phyloP scores from a whole-genome alignment of 2,329 filamentous ascomycete genomes.

The Fusarium torreyae region DNA sequence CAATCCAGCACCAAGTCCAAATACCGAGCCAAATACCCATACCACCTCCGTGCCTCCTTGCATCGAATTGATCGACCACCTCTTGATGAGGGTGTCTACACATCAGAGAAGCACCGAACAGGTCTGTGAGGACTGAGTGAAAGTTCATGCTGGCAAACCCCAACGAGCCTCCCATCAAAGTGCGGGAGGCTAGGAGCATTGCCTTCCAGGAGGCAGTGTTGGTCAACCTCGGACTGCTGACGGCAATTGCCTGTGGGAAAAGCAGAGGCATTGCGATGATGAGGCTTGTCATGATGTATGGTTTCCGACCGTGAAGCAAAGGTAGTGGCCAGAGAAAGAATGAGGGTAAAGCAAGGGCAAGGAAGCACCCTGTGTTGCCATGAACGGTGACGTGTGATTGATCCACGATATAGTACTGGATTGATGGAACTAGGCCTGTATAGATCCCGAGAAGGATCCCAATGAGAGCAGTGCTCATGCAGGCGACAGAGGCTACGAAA shows the following conservation, averaged over 20 bases:
- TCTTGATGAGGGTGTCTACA: slow-evolving; percentile 81
- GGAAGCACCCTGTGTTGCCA: slow-evolving; percentile 81
- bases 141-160: slow-evolving; percentile 86
- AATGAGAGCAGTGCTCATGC: slow-evolving; percentile 79
- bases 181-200: slow-evolving; percentile 74
- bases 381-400: slow-evolving; percentile 76
- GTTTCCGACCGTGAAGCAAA: slow-evolving; percentile 81
- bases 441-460: slow-evolving; percentile 82
- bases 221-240: slow-evolving; percentile 70
- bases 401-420: slow-evolving; percentile 83
- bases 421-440: slow-evolving; percentile 82
- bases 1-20: slow-evolving; percentile 84
- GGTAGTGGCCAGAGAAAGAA: slow-evolving; percentile 82
- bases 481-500: slow-evolving; percentile 77
- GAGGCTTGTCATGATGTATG: slow-evolving; percentile 80
- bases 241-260: slow-evolving; percentile 80
- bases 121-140: slow-evolving; percentile 77
- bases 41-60: slow-evolving; percentile 81
- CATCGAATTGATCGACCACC: slow-evolving; percentile 75
- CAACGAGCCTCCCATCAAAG: slow-evolving; percentile 76
- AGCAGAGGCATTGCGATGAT: slow-evolving; percentile 79
- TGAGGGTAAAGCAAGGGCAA: slow-evolving; percentile 79
- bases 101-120: slow-evolving; percentile 84
- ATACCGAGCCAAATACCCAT: slow-evolving; percentile 85
- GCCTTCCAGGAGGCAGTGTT: slow-evolving; percentile 69